These are phyloP conservation scores for Verbascum thapsus DNA, from an alignment of 257 asterid genomes.

Conservation along the genomic window DNA sequence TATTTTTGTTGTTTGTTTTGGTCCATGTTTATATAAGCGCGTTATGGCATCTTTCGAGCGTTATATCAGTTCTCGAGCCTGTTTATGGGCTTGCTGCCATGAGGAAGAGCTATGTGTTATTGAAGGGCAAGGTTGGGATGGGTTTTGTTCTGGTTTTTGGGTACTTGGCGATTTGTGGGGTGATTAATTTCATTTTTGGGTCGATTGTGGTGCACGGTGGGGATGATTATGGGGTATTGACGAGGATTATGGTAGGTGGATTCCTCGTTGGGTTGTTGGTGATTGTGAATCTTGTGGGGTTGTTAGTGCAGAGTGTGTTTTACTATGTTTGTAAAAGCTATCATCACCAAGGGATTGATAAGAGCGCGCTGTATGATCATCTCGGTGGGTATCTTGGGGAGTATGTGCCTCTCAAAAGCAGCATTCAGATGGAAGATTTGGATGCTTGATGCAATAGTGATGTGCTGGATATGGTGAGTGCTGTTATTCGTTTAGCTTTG, in stretches of 20 bases:
- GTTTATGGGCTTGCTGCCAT: conserved; percentile 39
- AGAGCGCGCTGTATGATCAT: conserved; percentile 82
- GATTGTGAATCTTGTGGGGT: conserved; percentile 81
- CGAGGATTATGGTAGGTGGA: conserved; percentile 80
- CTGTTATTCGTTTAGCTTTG: conserved; percentile 17
- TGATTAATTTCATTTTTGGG: conserved; percentile 60
- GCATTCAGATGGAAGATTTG: conserved; percentile 90
- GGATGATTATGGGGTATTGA: conserved; percentile 53
- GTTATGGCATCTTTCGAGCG: conserved; percentile 92
- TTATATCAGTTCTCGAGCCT: conserved; percentile 73
- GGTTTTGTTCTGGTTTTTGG: conserved; percentile 66
- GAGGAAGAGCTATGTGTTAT: conserved; percentile 42
- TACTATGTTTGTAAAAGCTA: conserved; percentile 94
- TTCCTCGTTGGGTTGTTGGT: conserved; percentile 86
- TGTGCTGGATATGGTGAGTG: conserved; percentile 25
- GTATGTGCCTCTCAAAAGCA: conserved; percentile 94
- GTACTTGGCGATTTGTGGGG: conserved; percentile 71
- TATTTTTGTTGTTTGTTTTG: conserved; percentile 59
- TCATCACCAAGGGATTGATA: conserved; percentile 89
- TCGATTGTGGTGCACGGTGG: conserved; percentile 87
- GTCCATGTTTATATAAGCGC: conserved; percentile 91
- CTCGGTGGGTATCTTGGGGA: conserved; percentile 98
- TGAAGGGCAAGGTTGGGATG: conserved; percentile 44
- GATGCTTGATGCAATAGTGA: conserved; percentile 51
- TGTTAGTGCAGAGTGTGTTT: conserved; percentile 91